A percentile compares a stretch with the other conserved stretches of the same genome.
phyloP scores from a whole-genome alignment of 2,329 filamentous ascomycete genomes.

The Pseudocercospora fijiensis region DNA sequence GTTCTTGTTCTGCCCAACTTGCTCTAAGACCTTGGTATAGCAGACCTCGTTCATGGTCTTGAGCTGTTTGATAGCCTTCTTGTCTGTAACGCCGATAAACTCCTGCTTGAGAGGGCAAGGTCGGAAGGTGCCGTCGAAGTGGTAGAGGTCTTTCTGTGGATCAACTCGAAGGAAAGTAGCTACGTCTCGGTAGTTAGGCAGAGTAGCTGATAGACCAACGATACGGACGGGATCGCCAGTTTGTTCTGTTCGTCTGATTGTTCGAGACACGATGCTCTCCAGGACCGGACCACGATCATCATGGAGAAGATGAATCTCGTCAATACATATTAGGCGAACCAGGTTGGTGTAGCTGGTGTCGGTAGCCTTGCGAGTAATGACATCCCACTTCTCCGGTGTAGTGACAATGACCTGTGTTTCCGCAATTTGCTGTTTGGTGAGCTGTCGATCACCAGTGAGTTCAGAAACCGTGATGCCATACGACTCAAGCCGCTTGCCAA shows the following conservation, averaged over 20 bases:
- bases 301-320: slow-evolving; percentile 96
- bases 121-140: slow-evolving; percentile 91
- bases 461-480: slow-evolving; percentile 95
- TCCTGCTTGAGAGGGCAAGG: slow-evolving; percentile 95
- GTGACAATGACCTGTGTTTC: slow-evolving; percentile 98
- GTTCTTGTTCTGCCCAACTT: slow-evolving; percentile 87
- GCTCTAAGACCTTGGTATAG: slow-evolving; percentile 95
- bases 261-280: slow-evolving; percentile 94
- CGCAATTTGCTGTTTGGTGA: slow-evolving; percentile 97
- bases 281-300: slow-evolving; percentile 95
- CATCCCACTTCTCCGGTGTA: slow-evolving; percentile 98
- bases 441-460: slow-evolving; percentile 92
- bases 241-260: slow-evolving; percentile 88
- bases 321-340: slow-evolving; percentile 93
- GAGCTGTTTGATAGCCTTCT: slow-evolving; percentile 97
- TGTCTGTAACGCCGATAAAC: slow-evolving; percentile 95
- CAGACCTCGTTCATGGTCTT: slow-evolving; percentile 99
- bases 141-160: slow-evolving; percentile 79
- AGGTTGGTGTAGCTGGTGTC: slow-evolving; percentile 96
- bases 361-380: slow-evolving; percentile 96
- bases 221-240: slow-evolving; percentile 90
- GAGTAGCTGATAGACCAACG: slow-evolving; percentile 86
- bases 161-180: slow-evolving; percentile 93
- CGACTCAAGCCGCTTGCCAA: slow-evolving; percentile 83
- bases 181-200: slow-evolving; percentile 95